phyloP scores from a whole-genome alignment of 768 basidiomycete genomes.

The Filobasidium floriforme region DNA sequence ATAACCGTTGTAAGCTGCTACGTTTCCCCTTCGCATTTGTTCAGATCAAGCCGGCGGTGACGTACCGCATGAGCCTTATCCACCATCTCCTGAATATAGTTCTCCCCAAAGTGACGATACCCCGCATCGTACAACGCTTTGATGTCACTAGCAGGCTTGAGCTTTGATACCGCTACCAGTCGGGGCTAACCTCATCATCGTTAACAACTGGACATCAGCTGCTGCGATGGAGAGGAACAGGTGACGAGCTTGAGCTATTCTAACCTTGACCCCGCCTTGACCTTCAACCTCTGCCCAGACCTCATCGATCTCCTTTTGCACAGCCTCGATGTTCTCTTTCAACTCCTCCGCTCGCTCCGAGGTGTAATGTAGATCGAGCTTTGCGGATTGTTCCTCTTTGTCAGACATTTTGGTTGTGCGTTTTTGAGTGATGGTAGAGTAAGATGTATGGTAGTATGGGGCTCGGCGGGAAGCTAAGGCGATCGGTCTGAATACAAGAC shows the following conservation, averaged over 20 bases:
- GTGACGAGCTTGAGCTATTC: background rate
- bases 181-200: constrained; percentile 41
- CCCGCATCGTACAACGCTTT: constrained; percentile 70
- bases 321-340: constrained; percentile 38
- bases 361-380: constrained; percentile 32
- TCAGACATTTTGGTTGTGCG: background rate
- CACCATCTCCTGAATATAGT: constrained; percentile 87
- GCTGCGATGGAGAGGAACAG: background rate
- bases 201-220: background rate
- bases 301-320: constrained; percentile 34
- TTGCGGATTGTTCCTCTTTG: background rate
- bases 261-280: background rate
- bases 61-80: constrained; percentile 72
- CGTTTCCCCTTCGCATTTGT: background rate
- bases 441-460: background rate
- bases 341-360: constrained; percentile 42
- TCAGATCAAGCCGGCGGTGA: background rate
- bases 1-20: background rate
- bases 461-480: background rate
- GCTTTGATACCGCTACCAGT: constrained; percentile 86
- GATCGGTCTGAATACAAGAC: too few species aligned
- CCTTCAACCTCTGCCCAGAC: constrained; percentile 13
- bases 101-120: constrained; percentile 91
- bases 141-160: constrained; percentile 82
- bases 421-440: background rate